phyloP scores from a whole-genome alignment of 2,329 filamentous ascomycete species.

The Mycogone perniciosa region DNA sequence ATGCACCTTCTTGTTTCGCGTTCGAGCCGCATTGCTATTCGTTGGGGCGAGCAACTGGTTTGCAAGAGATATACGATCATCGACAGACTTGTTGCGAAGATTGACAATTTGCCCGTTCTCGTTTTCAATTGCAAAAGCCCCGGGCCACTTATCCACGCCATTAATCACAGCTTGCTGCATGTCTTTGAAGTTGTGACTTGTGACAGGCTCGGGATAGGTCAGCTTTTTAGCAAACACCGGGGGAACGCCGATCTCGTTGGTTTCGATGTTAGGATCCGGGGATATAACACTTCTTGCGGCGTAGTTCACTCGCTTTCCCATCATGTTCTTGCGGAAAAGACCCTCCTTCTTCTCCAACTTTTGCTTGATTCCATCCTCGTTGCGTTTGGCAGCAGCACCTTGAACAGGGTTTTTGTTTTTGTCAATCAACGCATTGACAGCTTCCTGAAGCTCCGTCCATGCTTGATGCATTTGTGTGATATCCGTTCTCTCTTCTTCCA shows the following conservation, averaged over 20 bases:
- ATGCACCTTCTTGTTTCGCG: conserved; percentile 91
- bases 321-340: conserved; percentile 98
- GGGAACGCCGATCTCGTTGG: conserved; percentile 96
- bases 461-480: conserved; percentile 74
- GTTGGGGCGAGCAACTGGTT: conserved; percentile 89
- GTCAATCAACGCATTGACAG: conserved; percentile 90
- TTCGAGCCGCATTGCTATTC: conserved; percentile 64
- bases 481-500: conserved; percentile 40
- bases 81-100: conserved; percentile 76
- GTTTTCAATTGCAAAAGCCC: conserved; percentile 89
- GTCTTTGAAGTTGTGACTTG: conserved; percentile 93
- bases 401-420: conserved; percentile 77
- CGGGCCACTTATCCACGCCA: conserved; percentile 87
- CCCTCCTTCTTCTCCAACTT: conserved; percentile 98
- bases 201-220: conserved; percentile 95
- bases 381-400: conserved; percentile 67
- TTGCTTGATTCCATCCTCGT: conserved; percentile 95
- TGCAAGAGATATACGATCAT: conserved; percentile 82
- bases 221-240: conserved; percentile 96
- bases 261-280: conserved; percentile 96
- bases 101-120: conserved; percentile 90
- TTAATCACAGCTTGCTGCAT: conserved; percentile 96
- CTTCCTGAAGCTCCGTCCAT: conserved; percentile 78
- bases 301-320: conserved; percentile 99
- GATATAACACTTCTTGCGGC: conserved; percentile 97